Evolutionary conservation across 257 asterid species (phyloP), one percentile per base, ranked within the genome.

Genomic region (Perilla frutescens): DNA sequence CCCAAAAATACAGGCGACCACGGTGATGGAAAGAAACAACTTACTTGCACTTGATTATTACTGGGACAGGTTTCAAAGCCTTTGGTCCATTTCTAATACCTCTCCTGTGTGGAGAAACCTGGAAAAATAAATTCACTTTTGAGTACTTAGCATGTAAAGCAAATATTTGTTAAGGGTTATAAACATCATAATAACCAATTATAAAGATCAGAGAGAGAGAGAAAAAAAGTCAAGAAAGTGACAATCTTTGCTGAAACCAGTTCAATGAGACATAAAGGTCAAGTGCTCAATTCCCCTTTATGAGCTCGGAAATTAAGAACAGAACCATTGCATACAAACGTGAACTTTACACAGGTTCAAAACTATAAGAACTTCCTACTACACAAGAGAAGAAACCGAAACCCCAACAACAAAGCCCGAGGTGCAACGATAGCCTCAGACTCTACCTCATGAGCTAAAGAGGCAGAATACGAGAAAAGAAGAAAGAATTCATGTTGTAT

Each of bases 31-130:
- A 73, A 45, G 60, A 78, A 80, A 71, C 34, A 74, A 45, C 96
- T 86, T 90, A 92, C 99, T 11, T 95, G 98, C 99, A 95, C 36
- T 93, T 95, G 54, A 90, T 78, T 73, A 92, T 95, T 62, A 95
- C 98, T 29, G 99, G 99, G 65, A 85, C 86, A 59, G 98, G 98
- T 85, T 95, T 95, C 86, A 95, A 83, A 83, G 98, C 98, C 87
- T 89, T 95, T 8, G 99, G 99, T 79, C 97, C 99, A 81, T 95
- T 95, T 74, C 99, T 76, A 74, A 95, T 87, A 40, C 96, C 97
- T 82, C 84, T 90, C 87, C 88, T 95, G 89, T 92, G 97, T 40
- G 80, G 86, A 77, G 96, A 82, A 68, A 72, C 79, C 99, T 92
- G 96, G 77, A 85, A n/a, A 32, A 76, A 71, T 50, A 65, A 61